phyloP scores from a whole-genome alignment of 768 basidiomycete species.

The Lentinula edodes region DNA sequence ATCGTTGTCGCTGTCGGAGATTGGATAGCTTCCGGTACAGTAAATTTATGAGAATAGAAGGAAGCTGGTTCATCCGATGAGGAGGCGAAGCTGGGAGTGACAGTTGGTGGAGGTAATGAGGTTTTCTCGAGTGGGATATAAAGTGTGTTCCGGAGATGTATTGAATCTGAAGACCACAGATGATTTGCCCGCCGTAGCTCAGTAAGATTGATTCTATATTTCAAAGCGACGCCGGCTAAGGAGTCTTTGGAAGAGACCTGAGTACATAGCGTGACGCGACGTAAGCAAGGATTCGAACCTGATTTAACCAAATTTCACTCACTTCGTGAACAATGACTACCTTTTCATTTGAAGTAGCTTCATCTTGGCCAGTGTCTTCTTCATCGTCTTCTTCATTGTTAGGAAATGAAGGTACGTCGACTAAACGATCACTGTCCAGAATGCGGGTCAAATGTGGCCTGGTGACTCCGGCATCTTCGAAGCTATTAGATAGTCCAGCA shows the following conservation, averaged over 20 bases:
- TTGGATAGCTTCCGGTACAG: neutral
- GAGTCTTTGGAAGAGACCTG: slow-evolving; percentile 76
- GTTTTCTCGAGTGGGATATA: slow-evolving; percentile 72
- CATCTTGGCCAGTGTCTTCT: slow-evolving; percentile 11
- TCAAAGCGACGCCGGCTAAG: slow-evolving; percentile 80
- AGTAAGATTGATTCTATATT: slow-evolving; percentile 81
- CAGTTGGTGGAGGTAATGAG: slow-evolving; percentile 21
- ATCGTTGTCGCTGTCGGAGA: neutral
- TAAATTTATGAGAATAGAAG: neutral
- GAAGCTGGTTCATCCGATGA: neutral
- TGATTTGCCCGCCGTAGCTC: slow-evolving; percentile 86
- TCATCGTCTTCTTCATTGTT: slow-evolving; percentile 9
- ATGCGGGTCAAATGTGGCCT: slow-evolving; percentile 35
- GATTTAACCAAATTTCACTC: slow-evolving; percentile 9
- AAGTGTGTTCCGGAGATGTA: slow-evolving; percentile 79
- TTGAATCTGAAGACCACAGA: slow-evolving; percentile 89
- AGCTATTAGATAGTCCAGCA: slow-evolving; percentile 2
- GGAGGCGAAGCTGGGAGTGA: neutral
- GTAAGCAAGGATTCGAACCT: neutral
- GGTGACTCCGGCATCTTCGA: slow-evolving; percentile 26
- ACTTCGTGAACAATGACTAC: slow-evolving; percentile 61
- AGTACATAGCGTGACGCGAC: neutral
- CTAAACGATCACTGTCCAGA: slow-evolving; percentile 24
- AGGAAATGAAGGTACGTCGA: slow-evolving; percentile 21
- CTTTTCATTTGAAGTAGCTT: slow-evolving; percentile 30